Percentiles rank a stretch among this genome's conserved stretches.
Conservation (phyloP, 1,139 yeast genomes). For the Scheffersomyces lignicola region DNA sequence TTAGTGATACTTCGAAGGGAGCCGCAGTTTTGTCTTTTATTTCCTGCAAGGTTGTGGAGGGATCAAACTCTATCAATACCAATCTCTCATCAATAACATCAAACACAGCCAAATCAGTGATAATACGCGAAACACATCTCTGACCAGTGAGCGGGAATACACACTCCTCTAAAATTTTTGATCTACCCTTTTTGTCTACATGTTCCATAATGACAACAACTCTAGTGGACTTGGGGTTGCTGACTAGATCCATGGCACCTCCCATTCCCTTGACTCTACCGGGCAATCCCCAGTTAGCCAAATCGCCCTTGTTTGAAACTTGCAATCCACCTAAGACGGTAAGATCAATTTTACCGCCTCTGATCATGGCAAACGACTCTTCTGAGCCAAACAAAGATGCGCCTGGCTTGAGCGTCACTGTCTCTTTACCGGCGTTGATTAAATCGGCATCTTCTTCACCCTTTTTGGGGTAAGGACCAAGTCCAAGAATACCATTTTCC, state of each 20-base stretch:
- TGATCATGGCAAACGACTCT: constrained; percentile 51
- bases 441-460: constrained; percentile 49
- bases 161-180: constrained; percentile 47
- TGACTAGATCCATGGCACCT: constrained; percentile 57
- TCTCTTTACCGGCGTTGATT: constrained; percentile 54
- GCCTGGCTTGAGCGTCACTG: constrained; percentile 47
- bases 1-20: constrained; percentile 32
- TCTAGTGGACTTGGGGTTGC: constrained; percentile 44
- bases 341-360: constrained; percentile 46
- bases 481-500: constrained; percentile 51
- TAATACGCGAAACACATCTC: constrained; percentile 43
- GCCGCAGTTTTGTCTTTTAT: constrained; percentile 41
- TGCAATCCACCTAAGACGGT: constrained; percentile 53
- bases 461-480: constrained; percentile 47
- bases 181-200: constrained; percentile 44
- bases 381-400: constrained; percentile 52
- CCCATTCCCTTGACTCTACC: constrained; percentile 56
- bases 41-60: constrained; percentile 39
- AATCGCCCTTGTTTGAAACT: constrained; percentile 47
- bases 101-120: constrained; percentile 52
- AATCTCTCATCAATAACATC: constrained; percentile 38
- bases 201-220: constrained; percentile 53
- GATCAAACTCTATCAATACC: constrained; percentile 41
- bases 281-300: constrained; percentile 55
- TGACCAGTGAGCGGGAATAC: constrained; percentile 49